A percentile compares a stretch with the other conserved stretches of the same genome.
Evolutionary conservation across 2,329 filamentous ascomycete genomes (phyloP).

Genomic region (Colletotrichum sidae): DNA sequence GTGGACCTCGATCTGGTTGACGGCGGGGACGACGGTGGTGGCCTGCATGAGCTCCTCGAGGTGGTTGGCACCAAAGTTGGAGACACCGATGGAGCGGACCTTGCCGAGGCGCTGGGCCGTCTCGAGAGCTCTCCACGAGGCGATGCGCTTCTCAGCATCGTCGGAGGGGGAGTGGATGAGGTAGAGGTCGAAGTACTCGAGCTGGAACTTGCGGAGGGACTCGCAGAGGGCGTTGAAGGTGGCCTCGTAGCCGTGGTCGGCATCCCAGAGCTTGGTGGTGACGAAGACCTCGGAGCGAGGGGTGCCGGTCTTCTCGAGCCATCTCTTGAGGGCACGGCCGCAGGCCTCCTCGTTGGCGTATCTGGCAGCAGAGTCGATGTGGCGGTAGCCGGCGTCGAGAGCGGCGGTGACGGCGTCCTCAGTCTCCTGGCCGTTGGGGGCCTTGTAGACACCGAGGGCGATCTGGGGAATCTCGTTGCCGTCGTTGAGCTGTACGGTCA

Average conservation of each 20-base stretch:
- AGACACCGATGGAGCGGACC: slow-evolving; percentile 58
- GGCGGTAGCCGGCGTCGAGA: slow-evolving; percentile 62
- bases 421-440: slow-evolving; percentile 56
- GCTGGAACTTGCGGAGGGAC: slow-evolving; percentile 57
- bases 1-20: slow-evolving; percentile 72
- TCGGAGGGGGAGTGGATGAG: slow-evolving; percentile 72
- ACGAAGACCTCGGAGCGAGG: slow-evolving; percentile 50
- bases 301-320: slow-evolving; percentile 44
- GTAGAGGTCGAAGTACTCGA: slow-evolving; percentile 65
- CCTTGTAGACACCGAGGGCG: slow-evolving; percentile 69
- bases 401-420: slow-evolving; percentile 48
- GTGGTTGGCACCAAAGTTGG: slow-evolving; percentile 49
- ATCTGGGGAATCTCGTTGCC: slow-evolving; percentile 52
- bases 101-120: slow-evolving; percentile 49
- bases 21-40: slow-evolving; percentile 60
- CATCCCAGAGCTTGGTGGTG: slow-evolving; percentile 53
- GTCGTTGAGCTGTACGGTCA: slow-evolving; percentile 49
- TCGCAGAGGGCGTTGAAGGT: slow-evolving; percentile 52
- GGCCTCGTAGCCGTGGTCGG: slow-evolving; percentile 44
- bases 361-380: slow-evolving; percentile 60
- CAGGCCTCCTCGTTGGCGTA: slow-evolving; percentile 62
- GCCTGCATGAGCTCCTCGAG: slow-evolving; percentile 51
- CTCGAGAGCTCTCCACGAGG: slow-evolving; percentile 43
- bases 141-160: slow-evolving; percentile 74
- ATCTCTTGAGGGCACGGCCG: slow-evolving; percentile 51